Conservation (phyloP, 306 rosid species). For the Acacia acuminata region DNA sequence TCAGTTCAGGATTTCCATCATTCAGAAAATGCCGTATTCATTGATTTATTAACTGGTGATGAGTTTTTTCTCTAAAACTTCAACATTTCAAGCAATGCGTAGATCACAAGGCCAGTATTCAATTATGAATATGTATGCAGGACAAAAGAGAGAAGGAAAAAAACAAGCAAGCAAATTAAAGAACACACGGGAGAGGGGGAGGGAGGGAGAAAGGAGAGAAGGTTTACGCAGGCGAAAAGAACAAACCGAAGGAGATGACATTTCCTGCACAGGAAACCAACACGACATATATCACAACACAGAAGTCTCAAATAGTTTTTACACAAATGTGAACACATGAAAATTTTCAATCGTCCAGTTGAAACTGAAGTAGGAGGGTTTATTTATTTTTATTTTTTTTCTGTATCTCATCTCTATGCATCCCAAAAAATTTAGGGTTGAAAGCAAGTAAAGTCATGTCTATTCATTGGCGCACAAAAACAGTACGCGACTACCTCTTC, state of each 20-base stretch:
- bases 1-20: background rate
- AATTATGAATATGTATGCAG: background rate
- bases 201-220: conserved; percentile 14
- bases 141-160: background rate
- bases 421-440: background rate
- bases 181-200: background rate
- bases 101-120: background rate
- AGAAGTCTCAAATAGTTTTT: background rate
- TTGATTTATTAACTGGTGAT: background rate
- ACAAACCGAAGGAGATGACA: conserved; percentile 68
- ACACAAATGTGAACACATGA: background rate
- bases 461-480: background rate
- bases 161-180: background rate
- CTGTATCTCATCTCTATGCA: background rate
- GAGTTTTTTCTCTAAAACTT: background rate
- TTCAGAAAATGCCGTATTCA: background rate
- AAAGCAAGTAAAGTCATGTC: background rate
- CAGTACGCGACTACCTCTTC: background rate
- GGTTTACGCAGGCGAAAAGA: conserved; percentile 71
- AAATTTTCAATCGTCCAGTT: background rate
- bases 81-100: background rate
- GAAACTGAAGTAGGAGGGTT: background rate
- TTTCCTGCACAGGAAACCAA: conserved; percentile 54
- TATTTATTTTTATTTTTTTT: too few relatives aligned
- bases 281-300: background rate